phyloP scores from a whole-genome alignment of 2,329 filamentous ascomycete species.

The Trichoderma harzianum region DNA sequence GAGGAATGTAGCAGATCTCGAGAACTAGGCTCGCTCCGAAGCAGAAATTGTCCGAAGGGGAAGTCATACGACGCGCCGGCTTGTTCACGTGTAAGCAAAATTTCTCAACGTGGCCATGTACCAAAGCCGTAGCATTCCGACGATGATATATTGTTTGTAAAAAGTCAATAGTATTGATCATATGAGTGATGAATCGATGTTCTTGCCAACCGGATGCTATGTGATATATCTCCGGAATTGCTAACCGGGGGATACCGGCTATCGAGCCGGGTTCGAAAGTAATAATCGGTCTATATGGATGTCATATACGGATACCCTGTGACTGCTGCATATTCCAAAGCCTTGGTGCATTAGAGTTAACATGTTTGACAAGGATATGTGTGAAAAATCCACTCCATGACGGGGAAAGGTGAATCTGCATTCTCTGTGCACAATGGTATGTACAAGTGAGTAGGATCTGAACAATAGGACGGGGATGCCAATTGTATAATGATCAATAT shows the following conservation, averaged over 20 bases:
- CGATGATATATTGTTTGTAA: not conserved
- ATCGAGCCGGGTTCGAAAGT: not conserved
- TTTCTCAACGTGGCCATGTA: not conserved
- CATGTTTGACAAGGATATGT: not conserved
- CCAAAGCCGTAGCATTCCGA: not conserved
- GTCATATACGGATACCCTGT: not conserved
- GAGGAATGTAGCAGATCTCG: not conserved
- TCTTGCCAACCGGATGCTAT: not conserved
- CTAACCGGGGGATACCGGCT: not conserved
- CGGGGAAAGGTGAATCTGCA: not conserved
- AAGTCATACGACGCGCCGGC: slow-evolving; percentile 5
- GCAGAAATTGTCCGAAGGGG: not conserved
- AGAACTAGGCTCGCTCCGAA: not conserved
- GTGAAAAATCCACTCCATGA: too few relatives aligned
- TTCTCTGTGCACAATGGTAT: not conserved
- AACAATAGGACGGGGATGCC: not conserved
- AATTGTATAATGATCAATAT: not conserved
- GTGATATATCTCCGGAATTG: not conserved
- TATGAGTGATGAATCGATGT: not conserved
- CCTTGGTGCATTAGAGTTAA: not conserved
- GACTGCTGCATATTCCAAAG: not conserved
- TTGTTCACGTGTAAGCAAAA: not conserved
- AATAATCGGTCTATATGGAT: not conserved
- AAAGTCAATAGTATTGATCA: not conserved
- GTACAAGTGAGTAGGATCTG: not conserved